phyloP scores from a whole-genome alignment of 495 filamentous ascomycete genomes.

The Podospora conica region DNA sequence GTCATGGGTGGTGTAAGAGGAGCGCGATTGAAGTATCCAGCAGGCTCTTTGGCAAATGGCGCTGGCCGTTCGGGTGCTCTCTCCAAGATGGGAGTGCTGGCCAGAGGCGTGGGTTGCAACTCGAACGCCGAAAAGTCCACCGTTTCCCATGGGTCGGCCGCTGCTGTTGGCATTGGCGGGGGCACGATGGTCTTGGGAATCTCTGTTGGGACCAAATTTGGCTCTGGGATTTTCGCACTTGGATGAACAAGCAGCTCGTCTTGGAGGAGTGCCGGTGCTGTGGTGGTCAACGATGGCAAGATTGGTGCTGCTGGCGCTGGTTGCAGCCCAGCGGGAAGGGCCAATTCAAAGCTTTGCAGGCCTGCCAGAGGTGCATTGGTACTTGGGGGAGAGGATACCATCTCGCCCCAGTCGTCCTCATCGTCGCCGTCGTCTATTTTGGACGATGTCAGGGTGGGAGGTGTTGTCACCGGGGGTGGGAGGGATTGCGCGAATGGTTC shows the following conservation, averaged over 20 bases:
- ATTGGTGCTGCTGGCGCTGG: background rate
- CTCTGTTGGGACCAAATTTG: background rate
- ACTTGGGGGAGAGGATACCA: conserved; percentile 43
- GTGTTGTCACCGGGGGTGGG: background rate
- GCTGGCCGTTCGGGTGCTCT: background rate
- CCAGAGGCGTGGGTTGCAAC: conserved; percentile 8
- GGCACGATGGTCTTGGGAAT: background rate
- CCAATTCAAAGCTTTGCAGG: conserved; percentile 7
- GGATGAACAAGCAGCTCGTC: background rate
- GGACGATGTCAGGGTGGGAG: background rate
- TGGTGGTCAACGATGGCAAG: background rate
- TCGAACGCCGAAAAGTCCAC: conserved; percentile 38
- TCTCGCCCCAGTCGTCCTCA: conserved; percentile 51
- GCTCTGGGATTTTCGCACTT: background rate
- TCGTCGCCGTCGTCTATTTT: conserved; percentile 31
- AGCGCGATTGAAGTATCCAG: background rate
- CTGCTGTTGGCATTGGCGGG: background rate
- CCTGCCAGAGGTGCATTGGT: conserved; percentile 10
- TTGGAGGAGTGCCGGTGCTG: background rate
- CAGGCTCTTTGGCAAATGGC: background rate
- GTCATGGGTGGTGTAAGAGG: background rate
- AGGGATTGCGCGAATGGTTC: background rate
- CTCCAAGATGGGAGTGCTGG: background rate
- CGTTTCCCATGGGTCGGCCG: conserved; percentile 28
- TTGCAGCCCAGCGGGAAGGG: background rate